Evolutionary conservation across 208 protist species (phyloP).

Genomic region (Endotrypanum monterogeii): DNA sequence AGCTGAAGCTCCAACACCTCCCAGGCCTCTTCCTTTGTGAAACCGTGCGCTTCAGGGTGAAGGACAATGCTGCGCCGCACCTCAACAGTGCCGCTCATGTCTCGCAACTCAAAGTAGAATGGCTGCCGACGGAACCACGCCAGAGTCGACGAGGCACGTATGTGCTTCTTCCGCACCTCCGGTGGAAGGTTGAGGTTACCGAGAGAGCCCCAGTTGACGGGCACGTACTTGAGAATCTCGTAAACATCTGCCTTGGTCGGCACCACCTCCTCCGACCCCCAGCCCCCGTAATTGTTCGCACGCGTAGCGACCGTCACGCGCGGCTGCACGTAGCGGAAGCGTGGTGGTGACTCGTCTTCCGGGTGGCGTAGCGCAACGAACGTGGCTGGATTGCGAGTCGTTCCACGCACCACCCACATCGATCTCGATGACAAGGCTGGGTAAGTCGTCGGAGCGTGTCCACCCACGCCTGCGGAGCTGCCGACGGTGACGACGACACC

Average conservation of each 20-base stretch:
- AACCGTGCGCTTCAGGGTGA: constrained; percentile 78
- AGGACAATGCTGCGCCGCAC: constrained; percentile 76
- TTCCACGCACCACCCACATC: constrained; percentile 25
- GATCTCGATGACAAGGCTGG: constrained; percentile 4
- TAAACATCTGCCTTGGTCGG: constrained; percentile 78
- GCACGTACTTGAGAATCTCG: constrained; percentile 84
- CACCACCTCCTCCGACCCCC: constrained; percentile 43
- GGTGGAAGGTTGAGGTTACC: constrained; percentile 64
- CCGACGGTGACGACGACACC: constrained; percentile 16
- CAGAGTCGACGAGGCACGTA: constrained; percentile 54
- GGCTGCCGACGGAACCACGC: constrained; percentile 87
- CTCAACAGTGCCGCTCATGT: constrained; percentile 66
- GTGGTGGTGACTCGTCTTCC: constrained; percentile 38
- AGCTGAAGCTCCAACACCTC: constrained; percentile 59
- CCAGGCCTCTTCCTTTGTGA: constrained; percentile 63
- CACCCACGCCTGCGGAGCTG: not conserved
- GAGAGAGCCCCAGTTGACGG: constrained; percentile 81
- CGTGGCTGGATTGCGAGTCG: not conserved
- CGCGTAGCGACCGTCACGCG: constrained; percentile 26
- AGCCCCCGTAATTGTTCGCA: constrained; percentile 77
- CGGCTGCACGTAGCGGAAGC: constrained; percentile 43
- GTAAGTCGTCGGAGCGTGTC: not conserved
- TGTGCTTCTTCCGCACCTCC: constrained; percentile 55
- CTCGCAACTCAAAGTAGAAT: constrained; percentile 85
- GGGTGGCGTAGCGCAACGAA: constrained; percentile 42